Evolutionary conservation across 1,284 basidiomycete genomes (phyloP).

Genomic region (Melampsora larici-populina): DNA sequence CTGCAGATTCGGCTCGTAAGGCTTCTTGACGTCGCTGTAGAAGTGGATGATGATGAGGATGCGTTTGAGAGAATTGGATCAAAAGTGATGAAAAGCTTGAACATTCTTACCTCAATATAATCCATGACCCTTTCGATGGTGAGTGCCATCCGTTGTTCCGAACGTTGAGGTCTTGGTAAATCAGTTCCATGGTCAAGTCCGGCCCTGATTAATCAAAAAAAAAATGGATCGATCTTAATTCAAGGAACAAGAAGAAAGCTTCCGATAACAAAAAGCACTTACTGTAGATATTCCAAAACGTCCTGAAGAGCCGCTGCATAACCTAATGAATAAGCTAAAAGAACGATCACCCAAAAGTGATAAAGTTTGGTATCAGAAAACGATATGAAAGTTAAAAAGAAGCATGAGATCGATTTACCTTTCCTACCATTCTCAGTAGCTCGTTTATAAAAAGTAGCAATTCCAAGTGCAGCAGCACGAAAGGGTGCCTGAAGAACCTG

Average conservation of each 20-base stretch:
- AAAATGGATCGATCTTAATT: no score
- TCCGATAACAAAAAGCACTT: not conserved
- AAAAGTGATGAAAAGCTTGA: not conserved
- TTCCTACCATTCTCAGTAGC: constrained; percentile 34
- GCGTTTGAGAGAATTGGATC: not conserved
- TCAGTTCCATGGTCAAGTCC: constrained; percentile 16
- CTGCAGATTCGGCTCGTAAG: constrained; percentile 32
- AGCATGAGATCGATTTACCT: constrained; percentile 7
- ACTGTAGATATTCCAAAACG: constrained; percentile 36
- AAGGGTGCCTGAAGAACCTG: constrained; percentile 34
- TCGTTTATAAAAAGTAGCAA: constrained; percentile 40
- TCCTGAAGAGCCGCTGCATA: constrained; percentile 34
- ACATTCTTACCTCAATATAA: constrained; percentile 20
- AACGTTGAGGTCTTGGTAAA: constrained; percentile 1
- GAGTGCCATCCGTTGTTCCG: constrained; percentile 18
- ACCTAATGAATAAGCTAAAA: constrained; percentile 32
- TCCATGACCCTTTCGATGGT: constrained; percentile 36
- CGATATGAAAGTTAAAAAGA: not conserved
- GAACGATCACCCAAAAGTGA: not conserved
- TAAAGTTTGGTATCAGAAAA: not conserved
- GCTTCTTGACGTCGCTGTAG: constrained; percentile 32
- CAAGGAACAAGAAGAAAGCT: no score
- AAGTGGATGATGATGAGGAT: not conserved
- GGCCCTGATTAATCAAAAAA: constrained; percentile 3
- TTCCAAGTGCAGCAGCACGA: constrained; percentile 35